Evolutionary conservation across 2,329 filamentous ascomycete species (phyloP).

Genomic region (Nemania diffusa): DNA sequence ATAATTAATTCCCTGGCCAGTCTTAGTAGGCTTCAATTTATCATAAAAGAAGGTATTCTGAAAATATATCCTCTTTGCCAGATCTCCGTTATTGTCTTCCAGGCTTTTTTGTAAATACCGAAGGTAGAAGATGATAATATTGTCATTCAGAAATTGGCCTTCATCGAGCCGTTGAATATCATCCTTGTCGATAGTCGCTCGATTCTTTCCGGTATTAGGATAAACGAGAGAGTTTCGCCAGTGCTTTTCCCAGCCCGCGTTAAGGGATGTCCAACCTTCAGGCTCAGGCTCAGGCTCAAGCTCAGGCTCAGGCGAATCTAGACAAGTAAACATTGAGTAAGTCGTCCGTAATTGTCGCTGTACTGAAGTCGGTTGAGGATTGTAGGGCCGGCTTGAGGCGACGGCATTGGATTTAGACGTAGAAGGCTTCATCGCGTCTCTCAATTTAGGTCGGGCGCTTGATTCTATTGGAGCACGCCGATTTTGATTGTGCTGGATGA

Average conservation of each 20-base stretch:
- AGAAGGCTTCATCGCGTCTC: conserved; percentile 39
- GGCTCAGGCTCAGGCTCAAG: conserved; percentile 34
- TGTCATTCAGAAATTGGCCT: conserved; percentile 91
- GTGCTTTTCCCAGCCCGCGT: conserved; percentile 61
- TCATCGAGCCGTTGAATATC: conserved; percentile 84
- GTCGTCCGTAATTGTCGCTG: conserved; percentile 36
- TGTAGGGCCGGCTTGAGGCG: conserved; percentile 18
- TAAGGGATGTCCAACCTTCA: conserved; percentile 60
- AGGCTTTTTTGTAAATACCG: conserved; percentile 74
- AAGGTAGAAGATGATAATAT: conserved; percentile 88
- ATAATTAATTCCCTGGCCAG: conserved; percentile 77
- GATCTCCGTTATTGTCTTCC: conserved; percentile 63
- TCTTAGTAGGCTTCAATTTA: conserved; percentile 70
- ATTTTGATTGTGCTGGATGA: conserved; percentile 42
- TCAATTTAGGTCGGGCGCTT: conserved; percentile 33
- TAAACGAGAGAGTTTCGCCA: conserved; percentile 72
- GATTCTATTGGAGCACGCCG: background rate
- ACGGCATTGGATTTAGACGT: conserved; percentile 11
- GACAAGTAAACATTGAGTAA: conserved; percentile 36
- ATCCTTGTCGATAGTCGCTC: conserved; percentile 73
- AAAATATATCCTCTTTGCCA: conserved; percentile 78
- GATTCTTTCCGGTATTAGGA: conserved; percentile 66
- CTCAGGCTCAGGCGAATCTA: conserved; percentile 33
- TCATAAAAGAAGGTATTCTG: conserved; percentile 95
- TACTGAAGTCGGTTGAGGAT: conserved; percentile 6